Percentiles rank a stretch among this genome's conserved stretches.
These are phyloP conservation scores for Eutypella sp. DNA, from an alignment of 2,329 filamentous ascomycete genomes.

Conservation along the genomic window DNA sequence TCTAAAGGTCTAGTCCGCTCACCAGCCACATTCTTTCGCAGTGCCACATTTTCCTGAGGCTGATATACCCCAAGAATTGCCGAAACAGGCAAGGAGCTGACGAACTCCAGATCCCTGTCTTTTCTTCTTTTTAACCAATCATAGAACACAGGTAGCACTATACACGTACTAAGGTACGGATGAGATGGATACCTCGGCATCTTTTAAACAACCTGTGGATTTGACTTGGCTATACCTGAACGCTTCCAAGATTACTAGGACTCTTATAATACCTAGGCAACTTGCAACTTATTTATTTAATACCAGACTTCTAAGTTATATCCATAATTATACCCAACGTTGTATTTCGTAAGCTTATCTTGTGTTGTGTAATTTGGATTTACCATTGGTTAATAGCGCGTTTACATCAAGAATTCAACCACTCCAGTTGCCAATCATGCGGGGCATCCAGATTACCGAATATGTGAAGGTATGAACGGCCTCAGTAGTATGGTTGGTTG, in stretches of 20 bases:
- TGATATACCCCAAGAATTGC: not conserved
- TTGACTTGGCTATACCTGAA: too few species aligned
- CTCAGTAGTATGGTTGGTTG: too few species aligned
- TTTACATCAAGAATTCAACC: not conserved
- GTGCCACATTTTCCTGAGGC: not conserved
- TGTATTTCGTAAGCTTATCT: too few species aligned
- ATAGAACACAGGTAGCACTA: too few species aligned
- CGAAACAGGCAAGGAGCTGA: not conserved
- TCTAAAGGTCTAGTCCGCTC: constrained; percentile 5
- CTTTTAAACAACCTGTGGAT: too few species aligned
- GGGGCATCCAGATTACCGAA: constrained; percentile 67
- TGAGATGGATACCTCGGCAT: too few species aligned
- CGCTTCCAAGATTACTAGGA: too few species aligned
- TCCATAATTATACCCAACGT: too few species aligned
- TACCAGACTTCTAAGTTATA: too few species aligned
- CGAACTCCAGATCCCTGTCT: not conserved
- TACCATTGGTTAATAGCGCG: not conserved
- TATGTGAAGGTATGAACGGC: constrained; percentile 61
- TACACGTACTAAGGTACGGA: not conserved
- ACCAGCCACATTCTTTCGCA: not conserved
- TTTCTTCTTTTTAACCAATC: constrained; percentile 5
- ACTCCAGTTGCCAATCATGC: constrained; percentile 45
- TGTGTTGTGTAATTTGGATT: not conserved
- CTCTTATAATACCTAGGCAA: not conserved
- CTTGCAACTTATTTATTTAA: too few species aligned